A percentile compares a stretch with the other conserved stretches of the same genome.
Conservation (phyloP, 257 asterid species). For the Solanum commersonii region DNA sequence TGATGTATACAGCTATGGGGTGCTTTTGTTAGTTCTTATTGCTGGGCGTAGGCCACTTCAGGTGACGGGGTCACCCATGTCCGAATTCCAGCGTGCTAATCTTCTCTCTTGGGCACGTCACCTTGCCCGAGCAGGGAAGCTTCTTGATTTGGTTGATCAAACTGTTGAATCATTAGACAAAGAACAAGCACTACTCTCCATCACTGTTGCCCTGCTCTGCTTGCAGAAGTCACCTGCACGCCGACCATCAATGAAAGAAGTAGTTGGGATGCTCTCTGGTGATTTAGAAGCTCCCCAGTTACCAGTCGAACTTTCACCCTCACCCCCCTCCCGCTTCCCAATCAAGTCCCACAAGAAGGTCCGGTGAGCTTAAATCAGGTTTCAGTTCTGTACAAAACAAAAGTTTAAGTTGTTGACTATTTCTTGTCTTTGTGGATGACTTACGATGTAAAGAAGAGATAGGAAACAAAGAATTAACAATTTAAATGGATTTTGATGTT, state of each 20-base stretch:
- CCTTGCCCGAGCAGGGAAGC: slow-evolving; percentile 93
- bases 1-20: slow-evolving; percentile 88
- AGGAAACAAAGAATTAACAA: slow-evolving; percentile 7
- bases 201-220: slow-evolving; percentile 80
- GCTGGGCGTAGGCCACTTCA: slow-evolving; percentile 95
- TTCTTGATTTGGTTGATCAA: slow-evolving; percentile 72
- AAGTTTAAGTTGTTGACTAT: slow-evolving; percentile 12
- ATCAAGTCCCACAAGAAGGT: slow-evolving; percentile 59
- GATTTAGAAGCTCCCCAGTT: slow-evolving; percentile 59
- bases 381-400: background rate
- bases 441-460: slow-evolving; percentile 21
- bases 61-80: slow-evolving; percentile 91
- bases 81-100: slow-evolving; percentile 86
- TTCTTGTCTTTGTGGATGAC: slow-evolving; percentile 12
- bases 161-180: slow-evolving; percentile 36
- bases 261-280: slow-evolving; percentile 67
- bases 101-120: slow-evolving; percentile 89
- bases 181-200: slow-evolving; percentile 72
- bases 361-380: slow-evolving; percentile 35
- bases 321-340: slow-evolving; percentile 55
- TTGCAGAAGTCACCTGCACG: slow-evolving; percentile 73
- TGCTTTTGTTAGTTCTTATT: slow-evolving; percentile 64
- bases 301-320: slow-evolving; percentile 83
- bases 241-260: slow-evolving; percentile 90
- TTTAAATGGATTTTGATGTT: background rate